Percentiles rank a stretch among this genome's conserved stretches.
Evolutionary conservation across 176 grass and related monocot species (phyloP).

Genomic region (Pharus latifolius): DNA sequence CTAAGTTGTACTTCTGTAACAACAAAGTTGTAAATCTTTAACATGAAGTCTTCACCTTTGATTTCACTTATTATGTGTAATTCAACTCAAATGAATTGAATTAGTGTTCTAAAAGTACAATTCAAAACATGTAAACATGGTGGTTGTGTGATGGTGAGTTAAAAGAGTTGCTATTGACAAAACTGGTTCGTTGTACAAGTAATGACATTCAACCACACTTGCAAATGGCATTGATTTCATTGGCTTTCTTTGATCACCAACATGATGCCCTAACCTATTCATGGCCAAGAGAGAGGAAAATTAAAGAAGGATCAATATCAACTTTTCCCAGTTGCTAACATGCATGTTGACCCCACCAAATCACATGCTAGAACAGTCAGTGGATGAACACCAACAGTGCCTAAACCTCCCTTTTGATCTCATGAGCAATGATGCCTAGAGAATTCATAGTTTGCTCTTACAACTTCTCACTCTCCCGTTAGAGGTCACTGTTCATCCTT

Average conservation of each 20-base stretch:
- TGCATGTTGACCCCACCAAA: not conserved
- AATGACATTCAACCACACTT: not conserved
- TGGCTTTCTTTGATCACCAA: not conserved
- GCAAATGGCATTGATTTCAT: not conserved
- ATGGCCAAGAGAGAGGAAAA: not conserved
- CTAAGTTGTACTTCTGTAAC: no score
- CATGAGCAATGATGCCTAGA: slow-evolving; percentile 31
- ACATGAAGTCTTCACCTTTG: no score
- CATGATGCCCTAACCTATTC: not conserved
- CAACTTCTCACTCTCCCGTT: not conserved
- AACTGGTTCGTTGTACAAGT: not conserved
- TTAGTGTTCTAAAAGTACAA: not conserved
- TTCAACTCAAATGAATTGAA: not conserved
- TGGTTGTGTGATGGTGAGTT: not conserved
- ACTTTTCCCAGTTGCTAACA: not conserved
- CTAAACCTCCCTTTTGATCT: slow-evolving; percentile 8
- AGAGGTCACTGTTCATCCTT: not conserved
- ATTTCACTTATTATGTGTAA: no score
- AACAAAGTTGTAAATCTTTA: no score
- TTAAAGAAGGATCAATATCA: not conserved
- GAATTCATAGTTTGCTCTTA: not conserved
- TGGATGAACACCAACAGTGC: not conserved
- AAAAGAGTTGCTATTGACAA: not conserved
- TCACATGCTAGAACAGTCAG: slow-evolving; percentile 38
- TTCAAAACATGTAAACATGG: not conserved